phyloP scores from a whole-genome alignment of 2,329 filamentous ascomycete genomes.

The Xylaria digitata region DNA sequence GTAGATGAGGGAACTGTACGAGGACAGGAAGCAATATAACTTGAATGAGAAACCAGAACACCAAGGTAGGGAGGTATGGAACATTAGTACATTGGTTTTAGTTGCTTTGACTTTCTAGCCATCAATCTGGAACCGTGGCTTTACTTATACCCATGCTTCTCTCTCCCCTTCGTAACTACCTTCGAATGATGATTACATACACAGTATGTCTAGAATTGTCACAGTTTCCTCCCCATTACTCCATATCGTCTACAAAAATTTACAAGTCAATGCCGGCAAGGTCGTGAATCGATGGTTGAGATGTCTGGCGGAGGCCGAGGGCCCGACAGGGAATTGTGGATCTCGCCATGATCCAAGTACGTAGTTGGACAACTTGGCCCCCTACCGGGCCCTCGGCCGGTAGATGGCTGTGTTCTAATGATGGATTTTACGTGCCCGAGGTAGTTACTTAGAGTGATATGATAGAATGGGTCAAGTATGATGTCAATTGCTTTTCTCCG shows the following conservation, averaged over 20 bases:
- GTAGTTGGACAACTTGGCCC: background rate
- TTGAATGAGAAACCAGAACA: background rate
- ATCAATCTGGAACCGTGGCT: background rate
- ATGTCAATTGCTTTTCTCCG: no score
- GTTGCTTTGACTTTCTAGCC: background rate
- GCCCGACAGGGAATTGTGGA: constrained; percentile 1
- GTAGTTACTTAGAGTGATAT: background rate
- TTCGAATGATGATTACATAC: background rate
- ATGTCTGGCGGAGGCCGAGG: constrained; percentile 13
- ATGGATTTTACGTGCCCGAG: background rate
- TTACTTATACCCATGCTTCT: constrained; percentile 8
- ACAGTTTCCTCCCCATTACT: background rate
- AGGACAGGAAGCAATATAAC: background rate
- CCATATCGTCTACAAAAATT: background rate
- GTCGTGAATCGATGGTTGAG: background rate
- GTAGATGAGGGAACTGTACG: background rate
- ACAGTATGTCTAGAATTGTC: background rate
- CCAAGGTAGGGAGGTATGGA: background rate
- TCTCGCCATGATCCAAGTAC: background rate
- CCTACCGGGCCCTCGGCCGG: background rate
- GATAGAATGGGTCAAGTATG: no score
- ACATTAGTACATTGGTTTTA: background rate
- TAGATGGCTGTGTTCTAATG: background rate
- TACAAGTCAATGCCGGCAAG: background rate
- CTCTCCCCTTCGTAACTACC: background rate